Evolutionary conservation across 1,284 basidiomycete species (phyloP), one percentile per base, ranked within the genome.

Genomic region (Malassezia globosa): DNA sequence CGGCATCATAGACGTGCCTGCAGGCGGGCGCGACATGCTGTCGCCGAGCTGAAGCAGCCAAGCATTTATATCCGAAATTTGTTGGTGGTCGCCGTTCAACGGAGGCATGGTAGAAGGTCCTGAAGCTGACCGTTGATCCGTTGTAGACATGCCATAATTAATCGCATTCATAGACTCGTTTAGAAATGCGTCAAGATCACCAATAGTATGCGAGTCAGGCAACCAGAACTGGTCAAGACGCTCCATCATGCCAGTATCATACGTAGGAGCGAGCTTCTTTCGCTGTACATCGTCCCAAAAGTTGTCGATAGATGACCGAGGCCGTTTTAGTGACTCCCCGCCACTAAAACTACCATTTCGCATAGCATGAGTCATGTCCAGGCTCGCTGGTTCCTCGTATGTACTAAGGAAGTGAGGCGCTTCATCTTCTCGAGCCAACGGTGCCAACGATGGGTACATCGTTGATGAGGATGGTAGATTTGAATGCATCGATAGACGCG

Each of bases 1-100:
- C 34, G 27, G 41, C 41, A 33, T 22, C 7, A 4, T 13, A 2
- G 27, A 7, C 13, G 23, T 14, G 14, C n/a, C 26, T 10, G 31
- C 13, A 21, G 18, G 4, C 4, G 33, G 23, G 7, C n/a, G 45
- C 11, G 23, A 49, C 55, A 63, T 63, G 41, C 51, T 66, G 56
- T 55, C 68, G 41, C 67, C 64, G 46, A 73, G 62, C 55, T 67
- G 66, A 16, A 69, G 50, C 14, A 72, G 59, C 58, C 69, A 70
- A 29, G 62, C 54, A 54, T 66, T 66, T 57, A 69, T 54, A 44
- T 72, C 61, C n/a, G n/a, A n/a, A n/a, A n/a, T n/a, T n/a, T n/a
- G n/a, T 5, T 66, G 71, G 7, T 72, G 54, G 42, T 31, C 44
- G 2, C 19, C 3, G 41, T 16, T 16, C 2, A 16, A 11, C 29